Percentiles rank a stretch among this genome's conserved stretches.
Evolutionary conservation across 768 basidiomycete genomes (phyloP).

Genomic region (Russula olivacea): DNA sequence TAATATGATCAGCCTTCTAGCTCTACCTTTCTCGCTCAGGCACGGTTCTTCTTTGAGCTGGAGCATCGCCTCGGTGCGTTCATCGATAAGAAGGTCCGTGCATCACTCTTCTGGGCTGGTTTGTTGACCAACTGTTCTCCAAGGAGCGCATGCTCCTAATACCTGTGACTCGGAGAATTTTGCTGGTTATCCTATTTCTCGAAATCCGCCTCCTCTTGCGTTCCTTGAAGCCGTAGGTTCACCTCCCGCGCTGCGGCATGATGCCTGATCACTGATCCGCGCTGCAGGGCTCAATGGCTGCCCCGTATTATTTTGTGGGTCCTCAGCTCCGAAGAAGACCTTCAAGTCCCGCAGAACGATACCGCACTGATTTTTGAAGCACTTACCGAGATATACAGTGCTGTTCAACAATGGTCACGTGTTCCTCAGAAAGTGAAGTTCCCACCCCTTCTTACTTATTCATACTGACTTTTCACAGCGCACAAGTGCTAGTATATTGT

Average conservation of each 20-base stretch:
- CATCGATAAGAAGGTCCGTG: conserved; percentile 13
- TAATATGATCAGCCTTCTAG: conserved; percentile 8
- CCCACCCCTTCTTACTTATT: neutral
- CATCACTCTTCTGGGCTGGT: neutral
- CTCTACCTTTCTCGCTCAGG: conserved; percentile 14
- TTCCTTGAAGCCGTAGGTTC: conserved; percentile 55
- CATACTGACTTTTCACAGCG: conserved; percentile 14
- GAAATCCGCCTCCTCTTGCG: conserved; percentile 59
- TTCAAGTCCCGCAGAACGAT: neutral
- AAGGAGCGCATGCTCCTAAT: conserved; percentile 51
- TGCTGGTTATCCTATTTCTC: conserved; percentile 56
- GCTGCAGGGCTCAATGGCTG: conserved; percentile 44
- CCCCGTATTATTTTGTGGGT: conserved; percentile 42
- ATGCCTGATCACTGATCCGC: conserved; percentile 3
- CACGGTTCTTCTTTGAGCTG: conserved; percentile 23
- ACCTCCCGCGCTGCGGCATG: neutral
- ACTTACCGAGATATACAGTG: conserved; percentile 10
- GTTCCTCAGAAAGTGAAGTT: conserved; percentile 14
- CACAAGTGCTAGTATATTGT: conserved; percentile 2
- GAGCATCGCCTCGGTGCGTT: conserved; percentile 21
- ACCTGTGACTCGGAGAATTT: conserved; percentile 51
- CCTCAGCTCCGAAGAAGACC: conserved; percentile 28
- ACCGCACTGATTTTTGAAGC: neutral
- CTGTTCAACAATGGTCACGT: conserved; percentile 14
- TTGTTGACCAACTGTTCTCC: neutral